Base-by-base conservation (phyloP, 345 rosid species). In the Erodium maritimum region DNA sequence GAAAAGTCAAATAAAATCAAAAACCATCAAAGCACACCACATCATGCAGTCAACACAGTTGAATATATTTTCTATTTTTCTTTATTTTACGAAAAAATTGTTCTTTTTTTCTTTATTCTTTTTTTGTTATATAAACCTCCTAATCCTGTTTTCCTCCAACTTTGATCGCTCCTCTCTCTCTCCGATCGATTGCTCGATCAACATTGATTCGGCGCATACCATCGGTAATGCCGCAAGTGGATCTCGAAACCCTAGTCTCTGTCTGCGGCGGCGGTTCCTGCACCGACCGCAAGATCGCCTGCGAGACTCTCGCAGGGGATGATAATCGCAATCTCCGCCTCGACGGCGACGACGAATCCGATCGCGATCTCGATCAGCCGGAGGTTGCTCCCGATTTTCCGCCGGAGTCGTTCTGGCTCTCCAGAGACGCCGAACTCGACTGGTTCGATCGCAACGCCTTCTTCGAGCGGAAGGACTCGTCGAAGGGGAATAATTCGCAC, bases 361-460 rank as follows among this genome's bases (percentile, higher is more conserved):
- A 21, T 25, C 65, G 48, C 48, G 61, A 57, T 25, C 7, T 25
- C 33, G 33, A 7, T 42, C 60, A 61, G 24, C 63, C 63, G 2
- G 76, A 79, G 59, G 10, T 71, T 23, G 71, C 73, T 17, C 68
- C 76, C 10, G 94, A 88, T 74, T 86, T 73, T 21, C 95, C 95
- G 22, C 93, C 98, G 11, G 95, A 88, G 25, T 91, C 99, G 50
- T 91, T 86, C 59, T 86, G 77, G 78, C 75, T 91, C 11, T 81
- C 95, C 8, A 78, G 76, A 57, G 96, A 88, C 59, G 91, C 80
- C 42, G 94, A 86, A 67, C 54, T 76, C 55, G 99, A 93, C 65
- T 93, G 99, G 99, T 80, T 84, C 67, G 90, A 78, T 61, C 81
- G 79, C 46, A 93, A 93, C 85, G 99, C 91, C 5, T 85, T 80